Conservation (phyloP, 306 rosid species). For the Citrullus colocynthis region DNA sequence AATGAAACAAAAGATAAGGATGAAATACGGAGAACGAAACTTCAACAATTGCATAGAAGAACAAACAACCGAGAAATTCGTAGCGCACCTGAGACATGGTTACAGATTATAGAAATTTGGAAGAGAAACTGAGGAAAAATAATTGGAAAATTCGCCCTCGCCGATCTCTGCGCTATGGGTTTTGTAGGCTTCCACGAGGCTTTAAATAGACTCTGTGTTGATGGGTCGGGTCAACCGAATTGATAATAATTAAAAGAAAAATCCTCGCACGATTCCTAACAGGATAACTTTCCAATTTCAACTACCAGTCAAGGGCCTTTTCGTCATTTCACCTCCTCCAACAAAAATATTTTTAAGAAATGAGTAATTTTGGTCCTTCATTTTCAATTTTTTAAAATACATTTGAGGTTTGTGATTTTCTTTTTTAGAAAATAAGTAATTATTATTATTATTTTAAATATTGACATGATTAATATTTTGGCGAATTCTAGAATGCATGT, state of each 20-base stretch:
- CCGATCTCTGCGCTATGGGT: neutral
- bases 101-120: neutral
- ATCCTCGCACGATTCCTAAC: neutral
- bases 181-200: neutral
- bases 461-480: too few relatives aligned
- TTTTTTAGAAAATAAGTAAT: too few relatives aligned
- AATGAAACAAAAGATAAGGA: neutral
- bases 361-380: too few relatives aligned
- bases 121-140: neutral
- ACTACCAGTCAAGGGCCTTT: neutral
- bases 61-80: neutral
- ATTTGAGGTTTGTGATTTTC: too few relatives aligned
- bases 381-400: too few relatives aligned
- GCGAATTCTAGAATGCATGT: too few relatives aligned
- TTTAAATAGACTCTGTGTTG: neutral
- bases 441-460: too few relatives aligned
- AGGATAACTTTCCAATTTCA: neutral
- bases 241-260: neutral
- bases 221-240: slow-evolving; percentile 4
- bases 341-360: too few relatives aligned
- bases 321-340: neutral
- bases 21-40: neutral
- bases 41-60: neutral
- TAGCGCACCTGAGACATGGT: slow-evolving; percentile 11
- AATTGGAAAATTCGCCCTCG: neutral